phyloP scores from a whole-genome alignment of 2,329 filamentous ascomycete species.

The Apiospora phragmitis region DNA sequence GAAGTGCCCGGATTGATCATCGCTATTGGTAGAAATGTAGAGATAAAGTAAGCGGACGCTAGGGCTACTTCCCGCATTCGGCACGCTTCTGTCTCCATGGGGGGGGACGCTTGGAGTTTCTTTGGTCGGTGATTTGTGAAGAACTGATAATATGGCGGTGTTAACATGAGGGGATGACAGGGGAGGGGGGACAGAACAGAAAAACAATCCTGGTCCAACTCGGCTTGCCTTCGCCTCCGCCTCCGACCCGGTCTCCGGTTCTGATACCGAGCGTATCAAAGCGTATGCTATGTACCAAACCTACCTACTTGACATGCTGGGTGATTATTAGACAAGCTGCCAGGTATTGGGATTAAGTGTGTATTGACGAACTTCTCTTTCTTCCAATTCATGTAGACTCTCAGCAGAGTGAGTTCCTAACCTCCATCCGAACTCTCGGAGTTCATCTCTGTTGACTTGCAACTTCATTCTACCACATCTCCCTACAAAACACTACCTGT shows the following conservation, averaged over 20 bases:
- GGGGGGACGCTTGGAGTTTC: neutral
- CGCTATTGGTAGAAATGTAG: neutral
- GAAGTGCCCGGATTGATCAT: neutral
- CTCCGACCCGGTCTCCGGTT: neutral
- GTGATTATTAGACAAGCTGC: neutral
- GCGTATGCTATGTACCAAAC: neutral
- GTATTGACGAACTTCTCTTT: neutral
- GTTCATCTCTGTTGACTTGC: neutral
- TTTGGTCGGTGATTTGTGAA: neutral
- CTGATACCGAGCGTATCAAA: neutral
- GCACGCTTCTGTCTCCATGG: neutral
- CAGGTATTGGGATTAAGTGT: neutral
- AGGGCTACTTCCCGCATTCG: slow-evolving; percentile 1
- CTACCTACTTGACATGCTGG: neutral
- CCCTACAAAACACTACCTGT: neutral
- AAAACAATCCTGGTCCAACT: neutral
- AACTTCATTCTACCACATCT: neutral
- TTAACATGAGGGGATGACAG: neutral
- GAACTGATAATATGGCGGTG: neutral
- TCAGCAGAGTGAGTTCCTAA: neutral
- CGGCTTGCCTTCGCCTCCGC: neutral
- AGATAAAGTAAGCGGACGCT: slow-evolving; percentile 3
- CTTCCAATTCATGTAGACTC: neutral
- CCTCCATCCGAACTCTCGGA: neutral
- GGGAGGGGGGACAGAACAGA: neutral